phyloP scores from a whole-genome alignment of 257 asterid genomes.

The Solanum etuberosum region DNA sequence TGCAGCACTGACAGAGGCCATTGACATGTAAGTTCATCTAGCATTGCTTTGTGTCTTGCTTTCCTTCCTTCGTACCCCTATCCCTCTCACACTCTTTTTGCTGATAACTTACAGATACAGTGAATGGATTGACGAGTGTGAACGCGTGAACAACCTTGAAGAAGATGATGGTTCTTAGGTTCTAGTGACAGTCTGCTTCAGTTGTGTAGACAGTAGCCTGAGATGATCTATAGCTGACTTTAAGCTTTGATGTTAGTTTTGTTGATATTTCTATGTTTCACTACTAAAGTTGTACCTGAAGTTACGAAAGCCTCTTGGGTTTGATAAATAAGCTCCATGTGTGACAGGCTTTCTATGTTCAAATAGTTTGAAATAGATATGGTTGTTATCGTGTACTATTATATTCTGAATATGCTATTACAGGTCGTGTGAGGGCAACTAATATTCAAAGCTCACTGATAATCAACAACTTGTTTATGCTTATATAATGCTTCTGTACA shows the following conservation, averaged over 20 bases:
- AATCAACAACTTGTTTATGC: neutral
- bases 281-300: neutral
- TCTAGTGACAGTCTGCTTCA: neutral
- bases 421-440: neutral
- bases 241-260: neutral
- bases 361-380: neutral
- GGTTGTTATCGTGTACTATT: neutral
- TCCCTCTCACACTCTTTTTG: neutral
- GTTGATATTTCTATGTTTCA: neutral
- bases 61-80: neutral
- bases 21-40: slow-evolving; percentile 49
- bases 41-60: neutral
- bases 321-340: neutral
- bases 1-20: slow-evolving; percentile 74
- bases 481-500: neutral
- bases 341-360: neutral
- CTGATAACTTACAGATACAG: slow-evolving; percentile 44
- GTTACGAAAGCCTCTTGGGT: neutral
- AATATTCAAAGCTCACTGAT: neutral
- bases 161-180: slow-evolving; percentile 39
- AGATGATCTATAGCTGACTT: neutral
- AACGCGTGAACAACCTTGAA: slow-evolving; percentile 59
- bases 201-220: neutral
- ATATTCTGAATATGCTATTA: neutral
- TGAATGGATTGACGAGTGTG: slow-evolving; percentile 98